Base-by-base conservation (phyloP, 1,139 yeast species). In the Nakaseomyces bracarensis region DNA sequence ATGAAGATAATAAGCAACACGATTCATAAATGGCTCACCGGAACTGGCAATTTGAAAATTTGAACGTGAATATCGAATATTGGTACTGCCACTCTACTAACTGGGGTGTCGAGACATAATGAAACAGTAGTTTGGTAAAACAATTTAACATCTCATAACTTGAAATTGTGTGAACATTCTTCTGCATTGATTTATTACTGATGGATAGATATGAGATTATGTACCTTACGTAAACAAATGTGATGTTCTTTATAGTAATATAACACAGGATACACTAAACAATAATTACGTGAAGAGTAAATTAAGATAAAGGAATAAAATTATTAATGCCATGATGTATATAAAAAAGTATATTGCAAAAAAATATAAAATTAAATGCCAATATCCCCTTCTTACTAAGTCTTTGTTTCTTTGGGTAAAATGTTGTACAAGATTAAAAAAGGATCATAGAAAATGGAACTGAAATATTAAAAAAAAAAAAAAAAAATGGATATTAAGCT, bases 391-490 rank as follows among this genome's bases (percentile, higher is more conserved):
- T 20, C 25, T 33, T 33, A 33, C 19, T 20, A 5, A 5, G 26
- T 33, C 26, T 31, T 31, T 16, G 16, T 9, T 20, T 33, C 13
- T 20, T n/a, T 21, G 25, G 4, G 16, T 28, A 28, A 21, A 20
- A 33, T 33, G 36, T 33, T 33, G 36, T 33, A 33, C 36, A 33
- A 21, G 36, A 21, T 33, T 33, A 6, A 28, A 30, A 30, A 30
- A 33, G 36, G 36, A 33, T 33, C 36, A 33, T 33, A 21, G 36
- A 18, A 33, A 33, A 33, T 33, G 26, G 26, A 21, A 33, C 26
- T 33, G 26, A 33, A 33, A 27, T 10, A 10, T 27, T 8, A 10
- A n/a, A 4, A 13, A 33, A 20, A 20, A 33, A 21, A 33, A 21
- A 13, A 8, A 20, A 33, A 20, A 8, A 31, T 6, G 18, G n/a